Evolutionary conservation across 1,284 basidiomycete genomes (phyloP).

Genomic region (Marasmius sp.): DNA sequence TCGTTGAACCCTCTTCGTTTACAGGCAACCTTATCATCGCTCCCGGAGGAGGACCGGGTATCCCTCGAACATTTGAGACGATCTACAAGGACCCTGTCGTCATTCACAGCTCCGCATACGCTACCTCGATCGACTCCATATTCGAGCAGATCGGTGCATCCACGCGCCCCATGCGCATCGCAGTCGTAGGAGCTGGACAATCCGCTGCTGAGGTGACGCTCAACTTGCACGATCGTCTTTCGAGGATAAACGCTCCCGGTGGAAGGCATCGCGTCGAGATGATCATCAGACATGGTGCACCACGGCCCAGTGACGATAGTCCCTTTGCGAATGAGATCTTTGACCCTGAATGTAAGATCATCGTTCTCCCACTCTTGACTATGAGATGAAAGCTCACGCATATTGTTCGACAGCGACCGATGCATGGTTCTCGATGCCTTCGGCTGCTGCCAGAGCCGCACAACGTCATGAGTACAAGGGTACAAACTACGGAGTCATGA

Average conservation of each 20-base stretch:
- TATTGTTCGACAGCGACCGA: constrained; percentile 34
- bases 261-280: constrained; percentile 46
- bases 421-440: constrained; percentile 37
- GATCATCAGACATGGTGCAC: constrained; percentile 52
- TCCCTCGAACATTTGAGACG: constrained; percentile 39
- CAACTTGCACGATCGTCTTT: constrained; percentile 45
- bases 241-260: constrained; percentile 23
- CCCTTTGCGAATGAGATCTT: constrained; percentile 63
- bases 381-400: constrained; percentile 4
- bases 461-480: constrained; percentile 40
- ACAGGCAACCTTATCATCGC: constrained; percentile 50
- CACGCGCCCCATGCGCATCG: constrained; percentile 40
- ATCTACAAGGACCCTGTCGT: constrained; percentile 36
- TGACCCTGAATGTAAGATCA: constrained; percentile 46
- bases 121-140: constrained; percentile 38
- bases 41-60: constrained; percentile 47
- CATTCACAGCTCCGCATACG: constrained; percentile 47
- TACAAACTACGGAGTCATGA: constrained; percentile 62
- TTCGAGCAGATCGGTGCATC: constrained; percentile 25
- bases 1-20: constrained; percentile 7
- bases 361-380: constrained; percentile 2
- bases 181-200: constrained; percentile 56
- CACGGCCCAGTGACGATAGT: constrained; percentile 58
- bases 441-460: constrained; percentile 8
- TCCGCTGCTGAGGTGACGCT: constrained; percentile 56